Evolutionary conservation across 176 grass and related monocot species (phyloP).

Genomic region (Eremochloa ophiuroides): DNA sequence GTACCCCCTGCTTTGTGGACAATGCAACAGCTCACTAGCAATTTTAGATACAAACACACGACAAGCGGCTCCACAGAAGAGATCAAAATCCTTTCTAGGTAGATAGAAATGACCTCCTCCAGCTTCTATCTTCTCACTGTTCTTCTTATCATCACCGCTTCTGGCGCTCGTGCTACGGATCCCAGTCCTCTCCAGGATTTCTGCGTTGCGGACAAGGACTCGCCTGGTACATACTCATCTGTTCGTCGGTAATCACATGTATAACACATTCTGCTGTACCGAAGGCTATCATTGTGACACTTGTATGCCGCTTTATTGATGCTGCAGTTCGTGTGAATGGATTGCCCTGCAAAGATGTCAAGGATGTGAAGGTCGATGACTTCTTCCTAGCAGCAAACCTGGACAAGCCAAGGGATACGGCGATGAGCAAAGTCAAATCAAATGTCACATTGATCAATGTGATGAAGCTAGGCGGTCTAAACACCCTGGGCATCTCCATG

Average conservation of each 20-base stretch:
- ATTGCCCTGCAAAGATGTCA: neutral
- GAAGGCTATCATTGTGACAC: neutral
- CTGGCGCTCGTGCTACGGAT: neutral
- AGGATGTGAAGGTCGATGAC: neutral
- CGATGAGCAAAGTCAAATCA: neutral
- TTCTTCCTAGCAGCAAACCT: slow-evolving; percentile 13
- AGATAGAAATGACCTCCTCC: neutral
- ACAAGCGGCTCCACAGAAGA: neutral
- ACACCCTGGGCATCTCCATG: slow-evolving; percentile 15
- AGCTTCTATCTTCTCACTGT: neutral
- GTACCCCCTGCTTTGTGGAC: neutral
- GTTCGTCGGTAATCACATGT: neutral
- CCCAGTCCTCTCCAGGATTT: neutral
- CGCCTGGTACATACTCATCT: neutral
- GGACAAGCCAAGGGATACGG: neutral
- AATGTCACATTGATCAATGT: slow-evolving; percentile 9
- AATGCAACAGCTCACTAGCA: neutral
- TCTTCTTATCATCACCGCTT: neutral
- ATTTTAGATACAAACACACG: neutral
- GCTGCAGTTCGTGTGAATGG: slow-evolving; percentile 27
- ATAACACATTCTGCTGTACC: neutral
- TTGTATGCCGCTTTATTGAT: neutral
- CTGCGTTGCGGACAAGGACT: neutral
- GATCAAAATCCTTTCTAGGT: neutral
- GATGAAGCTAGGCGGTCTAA: neutral